Evolutionary conservation across 306 rosid species (phyloP), one percentile per base, ranked within the genome.

Genomic region (Mucuna pruriens): DNA sequence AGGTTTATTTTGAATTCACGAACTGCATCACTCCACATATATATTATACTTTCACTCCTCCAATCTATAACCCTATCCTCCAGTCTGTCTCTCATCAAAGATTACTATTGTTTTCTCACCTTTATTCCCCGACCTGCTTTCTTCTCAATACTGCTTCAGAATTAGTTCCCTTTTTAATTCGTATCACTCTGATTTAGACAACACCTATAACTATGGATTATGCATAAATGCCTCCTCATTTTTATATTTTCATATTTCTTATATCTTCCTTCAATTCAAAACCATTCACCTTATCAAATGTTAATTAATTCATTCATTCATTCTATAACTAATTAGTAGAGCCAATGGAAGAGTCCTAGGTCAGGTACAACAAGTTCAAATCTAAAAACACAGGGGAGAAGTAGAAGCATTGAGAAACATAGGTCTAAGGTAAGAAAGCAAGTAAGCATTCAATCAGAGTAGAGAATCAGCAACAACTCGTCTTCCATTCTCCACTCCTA

Each of bases 91-190:
- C 68, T 39, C 84, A 71, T 70, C 51, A 71, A 70, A 49, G 68
- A 74, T 65, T 65, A 17, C 61, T 44, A 23, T 51, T 78, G 69
- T 73, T 45, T 66, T 45, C 31, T 22, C 36, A 57, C 1, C 83
- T 85, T 81, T 85, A 81, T 80, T 85, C 85, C 63, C 58, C 68
- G 31, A 68, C 78, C 75, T 80, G 54, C 63, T 84, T 84, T 69
- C 80, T 64, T 78, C 4, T 78, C 60, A 84, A 66, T 78, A 49
- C 63, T 84, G 77, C 78, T 75, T 61, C 55, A 6, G 87, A 82
- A 84, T 49, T 75, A 39, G 80, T 84, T 84, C 87, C 1, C 68
- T 74, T 67, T 61, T 22, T 74, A 34, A 72, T 69, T 40, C 40
- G 17, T 48, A 73, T 72, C 79, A 36, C 40, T 55, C 12, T 67